Evolutionary conservation across 73 alveolate species (phyloP).

Genomic region (Tetrahymena thermophila): DNA sequence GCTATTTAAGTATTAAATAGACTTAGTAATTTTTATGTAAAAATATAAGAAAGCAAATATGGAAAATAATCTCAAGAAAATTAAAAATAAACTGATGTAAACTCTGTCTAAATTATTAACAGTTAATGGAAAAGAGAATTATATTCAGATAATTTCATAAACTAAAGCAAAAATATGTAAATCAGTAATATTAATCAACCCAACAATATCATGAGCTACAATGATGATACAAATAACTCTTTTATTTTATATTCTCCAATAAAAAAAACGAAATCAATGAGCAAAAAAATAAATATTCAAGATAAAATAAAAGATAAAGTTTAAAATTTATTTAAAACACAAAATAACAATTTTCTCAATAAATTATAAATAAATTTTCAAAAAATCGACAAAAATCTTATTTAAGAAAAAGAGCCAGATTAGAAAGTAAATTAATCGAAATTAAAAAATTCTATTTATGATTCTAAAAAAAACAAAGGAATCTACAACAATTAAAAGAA

Average conservation of each 20-base stretch:
- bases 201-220: too few relatives aligned
- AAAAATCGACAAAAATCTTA: too few relatives aligned
- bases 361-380: too few relatives aligned
- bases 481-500: too few relatives aligned
- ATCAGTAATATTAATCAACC: neutral
- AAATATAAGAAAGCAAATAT: neutral
- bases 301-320: too few relatives aligned
- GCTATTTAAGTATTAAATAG: neutral
- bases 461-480: too few relatives aligned
- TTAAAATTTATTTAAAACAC: too few relatives aligned
- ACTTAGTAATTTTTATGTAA: neutral
- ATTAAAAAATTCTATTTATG: too few relatives aligned
- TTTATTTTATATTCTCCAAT: neutral
- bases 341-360: too few relatives aligned
- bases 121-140: neutral
- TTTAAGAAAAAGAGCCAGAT: too few relatives aligned
- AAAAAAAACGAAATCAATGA: neutral
- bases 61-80: neutral
- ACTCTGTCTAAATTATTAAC: neutral
- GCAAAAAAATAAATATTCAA: too few relatives aligned
- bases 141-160: neutral
- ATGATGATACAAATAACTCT: neutral
- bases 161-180: neutral
- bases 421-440: too few relatives aligned
- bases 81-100: neutral